Conservation (phyloP, 371 early-diverging fungal genomes). For the Apophysomyces sp. region DNA sequence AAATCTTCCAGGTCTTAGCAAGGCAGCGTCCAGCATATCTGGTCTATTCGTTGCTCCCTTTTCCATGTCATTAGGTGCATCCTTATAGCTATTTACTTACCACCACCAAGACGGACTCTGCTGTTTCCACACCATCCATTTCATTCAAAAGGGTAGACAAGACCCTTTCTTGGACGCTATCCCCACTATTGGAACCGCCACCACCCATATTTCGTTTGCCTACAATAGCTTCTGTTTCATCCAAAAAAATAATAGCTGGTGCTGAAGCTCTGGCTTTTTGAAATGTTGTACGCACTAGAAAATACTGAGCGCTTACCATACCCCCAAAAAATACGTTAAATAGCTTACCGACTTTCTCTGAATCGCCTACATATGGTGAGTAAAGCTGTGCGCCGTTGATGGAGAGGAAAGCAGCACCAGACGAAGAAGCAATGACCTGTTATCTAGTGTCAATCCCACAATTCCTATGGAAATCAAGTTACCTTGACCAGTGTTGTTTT, state of each 20-base stretch:
- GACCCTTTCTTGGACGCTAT: slow-evolving; percentile 87
- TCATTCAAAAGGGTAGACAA: slow-evolving; percentile 92
- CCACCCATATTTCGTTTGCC: slow-evolving; percentile 83
- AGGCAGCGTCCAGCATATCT: slow-evolving; percentile 93
- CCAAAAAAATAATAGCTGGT: slow-evolving; percentile 96
- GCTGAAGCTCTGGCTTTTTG: slow-evolving; percentile 80
- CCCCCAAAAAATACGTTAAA: neutral
- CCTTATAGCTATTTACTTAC: slow-evolving; percentile 32
- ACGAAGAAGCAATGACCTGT: slow-evolving; percentile 74
- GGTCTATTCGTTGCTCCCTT: slow-evolving; percentile 98
- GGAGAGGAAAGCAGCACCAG: slow-evolving; percentile 80
- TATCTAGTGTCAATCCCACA: neutral
- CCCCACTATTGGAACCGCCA: slow-evolving; percentile 62
- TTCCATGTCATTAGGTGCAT: neutral
- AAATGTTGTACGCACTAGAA: slow-evolving; percentile 75
- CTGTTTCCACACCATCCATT: slow-evolving; percentile 94
- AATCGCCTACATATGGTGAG: slow-evolving; percentile 93
- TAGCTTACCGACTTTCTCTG: slow-evolving; percentile 72
- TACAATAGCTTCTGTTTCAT: slow-evolving; percentile 98
- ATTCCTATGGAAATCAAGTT: neutral
- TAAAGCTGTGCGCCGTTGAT: slow-evolving; percentile 91
- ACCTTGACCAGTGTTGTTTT: slow-evolving; percentile 95
- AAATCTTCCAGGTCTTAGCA: slow-evolving; percentile 95
- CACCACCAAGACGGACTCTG: slow-evolving; percentile 75
- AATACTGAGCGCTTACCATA: neutral